A percentile compares a stretch with the other conserved stretches of the same genome.
Evolutionary conservation across 2,329 filamentous ascomycete genomes (phyloP).

Genomic region (Epichloe gansuensis): DNA sequence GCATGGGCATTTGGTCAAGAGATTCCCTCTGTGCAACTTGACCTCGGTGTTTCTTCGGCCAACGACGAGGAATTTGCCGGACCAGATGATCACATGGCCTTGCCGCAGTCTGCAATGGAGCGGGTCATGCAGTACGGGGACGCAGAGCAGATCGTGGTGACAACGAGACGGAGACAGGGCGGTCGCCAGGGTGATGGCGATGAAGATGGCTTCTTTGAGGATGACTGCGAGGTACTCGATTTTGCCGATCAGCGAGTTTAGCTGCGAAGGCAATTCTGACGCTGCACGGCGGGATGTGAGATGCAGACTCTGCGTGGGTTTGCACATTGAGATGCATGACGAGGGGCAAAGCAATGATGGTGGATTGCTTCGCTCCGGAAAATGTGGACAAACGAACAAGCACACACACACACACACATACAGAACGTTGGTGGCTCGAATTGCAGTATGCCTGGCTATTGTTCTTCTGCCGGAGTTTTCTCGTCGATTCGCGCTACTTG

Average conservation of each 20-base stretch:
- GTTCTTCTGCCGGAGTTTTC: constrained; percentile 4
- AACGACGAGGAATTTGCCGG: constrained; percentile 41
- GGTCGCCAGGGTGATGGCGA: constrained; percentile 37
- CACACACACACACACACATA: no score
- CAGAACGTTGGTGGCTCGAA: background rate
- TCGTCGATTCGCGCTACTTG: constrained; percentile 4
- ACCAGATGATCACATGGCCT: constrained; percentile 43
- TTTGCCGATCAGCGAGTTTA: constrained; percentile 63
- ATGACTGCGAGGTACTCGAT: constrained; percentile 84
- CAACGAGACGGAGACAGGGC: constrained; percentile 56
- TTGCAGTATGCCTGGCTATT: background rate
- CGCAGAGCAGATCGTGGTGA: constrained; percentile 70
- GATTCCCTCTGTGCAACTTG: constrained; percentile 38
- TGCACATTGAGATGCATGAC: background rate
- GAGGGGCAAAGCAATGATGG: background rate
- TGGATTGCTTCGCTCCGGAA: background rate
- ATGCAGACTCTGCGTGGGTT: no score
- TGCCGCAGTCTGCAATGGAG: constrained; percentile 54
- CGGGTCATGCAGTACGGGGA: constrained; percentile 47
- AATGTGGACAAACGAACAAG: background rate
- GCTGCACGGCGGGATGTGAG: no score
- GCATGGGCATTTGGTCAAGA: constrained; percentile 51
- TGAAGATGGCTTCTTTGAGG: constrained; percentile 77
- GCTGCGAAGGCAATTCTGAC: constrained; percentile 9
- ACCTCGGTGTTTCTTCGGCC: constrained; percentile 34